Evolutionary conservation across 768 basidiomycete genomes (phyloP).

Genomic region (Mycena sanguinolenta): DNA sequence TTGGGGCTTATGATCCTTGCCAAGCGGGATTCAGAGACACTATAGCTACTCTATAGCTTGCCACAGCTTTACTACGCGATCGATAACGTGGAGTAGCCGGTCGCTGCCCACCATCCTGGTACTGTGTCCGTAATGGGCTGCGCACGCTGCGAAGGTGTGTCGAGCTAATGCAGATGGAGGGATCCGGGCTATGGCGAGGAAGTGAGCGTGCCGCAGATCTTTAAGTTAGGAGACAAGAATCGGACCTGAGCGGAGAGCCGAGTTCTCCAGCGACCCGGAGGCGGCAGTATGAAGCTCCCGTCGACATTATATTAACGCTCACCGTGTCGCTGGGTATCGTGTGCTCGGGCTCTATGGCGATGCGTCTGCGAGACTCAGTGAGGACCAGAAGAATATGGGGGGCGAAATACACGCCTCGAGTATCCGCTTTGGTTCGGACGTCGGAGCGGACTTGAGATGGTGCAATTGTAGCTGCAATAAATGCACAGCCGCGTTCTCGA

Average conservation of each 20-base stretch:
- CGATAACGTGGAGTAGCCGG: conserved; percentile 52
- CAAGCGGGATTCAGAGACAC: too few species aligned
- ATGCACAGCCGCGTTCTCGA: too few species aligned
- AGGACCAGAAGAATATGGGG: too few species aligned
- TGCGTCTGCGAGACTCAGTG: conserved; percentile 49
- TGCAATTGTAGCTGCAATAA: too few species aligned
- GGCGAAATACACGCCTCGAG: not conserved
- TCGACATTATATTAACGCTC: conserved; percentile 70
- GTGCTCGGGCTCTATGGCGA: conserved; percentile 69
- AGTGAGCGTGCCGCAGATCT: not conserved
- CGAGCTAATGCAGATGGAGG: conserved; percentile 55
- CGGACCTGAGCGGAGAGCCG: conserved; percentile 61
- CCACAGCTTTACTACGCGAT: too few species aligned
- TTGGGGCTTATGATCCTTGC: not conserved
- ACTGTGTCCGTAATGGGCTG: conserved; percentile 56
- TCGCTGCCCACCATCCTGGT: conserved; percentile 47
- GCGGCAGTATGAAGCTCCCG: conserved; percentile 67
- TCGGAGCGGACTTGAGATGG: too few species aligned
- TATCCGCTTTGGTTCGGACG: too few species aligned
- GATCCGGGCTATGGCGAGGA: conserved; percentile 48
- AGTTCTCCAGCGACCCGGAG: conserved; percentile 56
- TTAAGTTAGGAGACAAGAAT: not conserved
- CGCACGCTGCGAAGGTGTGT: too few species aligned
- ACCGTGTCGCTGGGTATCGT: conserved; percentile 62
- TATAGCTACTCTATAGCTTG: too few species aligned